Evolutionary conservation across 371 early-diverging fungal species (phyloP).

Genomic region (Syncephalastrum racemosum): DNA sequence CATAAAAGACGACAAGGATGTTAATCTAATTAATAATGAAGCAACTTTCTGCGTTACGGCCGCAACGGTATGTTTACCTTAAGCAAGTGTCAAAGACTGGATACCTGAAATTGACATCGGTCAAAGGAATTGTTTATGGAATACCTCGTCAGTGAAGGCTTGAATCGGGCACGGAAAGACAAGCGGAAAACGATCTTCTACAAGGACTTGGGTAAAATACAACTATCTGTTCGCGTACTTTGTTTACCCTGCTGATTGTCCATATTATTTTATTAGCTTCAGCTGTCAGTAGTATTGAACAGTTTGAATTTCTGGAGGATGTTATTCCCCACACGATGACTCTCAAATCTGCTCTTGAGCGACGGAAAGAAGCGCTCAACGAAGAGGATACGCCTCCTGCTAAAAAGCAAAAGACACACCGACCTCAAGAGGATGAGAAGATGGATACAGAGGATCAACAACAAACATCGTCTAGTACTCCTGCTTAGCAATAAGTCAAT

Average conservation of each 20-base stretch:
- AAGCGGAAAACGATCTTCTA: slow-evolving; percentile 77
- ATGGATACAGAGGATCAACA: slow-evolving; percentile 1
- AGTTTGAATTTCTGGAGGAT: slow-evolving; percentile 51
- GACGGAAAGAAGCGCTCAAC: slow-evolving; percentile 44
- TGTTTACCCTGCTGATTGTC: not conserved
- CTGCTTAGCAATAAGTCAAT: not conserved
- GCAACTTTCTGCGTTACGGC: slow-evolving; percentile 75
- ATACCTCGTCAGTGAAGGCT: slow-evolving; percentile 66
- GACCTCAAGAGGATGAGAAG: not conserved
- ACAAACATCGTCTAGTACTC: not conserved
- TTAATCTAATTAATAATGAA: slow-evolving; percentile 67
- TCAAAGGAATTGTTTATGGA: slow-evolving; percentile 79
- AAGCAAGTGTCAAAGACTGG: not conserved
- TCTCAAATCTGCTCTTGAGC: slow-evolving; percentile 54
- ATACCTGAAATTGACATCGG: not conserved
- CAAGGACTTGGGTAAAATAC: slow-evolving; percentile 66
- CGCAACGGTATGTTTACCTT: slow-evolving; percentile 61
- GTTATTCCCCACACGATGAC: slow-evolving; percentile 62
- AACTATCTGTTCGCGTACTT: not conserved
- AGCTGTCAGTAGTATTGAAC: slow-evolving; percentile 41
- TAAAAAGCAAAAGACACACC: slow-evolving; percentile 23
- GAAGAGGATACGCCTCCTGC: slow-evolving; percentile 26
- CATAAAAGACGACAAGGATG: slow-evolving; percentile 83
- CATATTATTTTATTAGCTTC: slow-evolving; percentile 21
- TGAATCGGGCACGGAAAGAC: slow-evolving; percentile 62